Conservation (phyloP, 2,329 filamentous ascomycete species). For the Pyrenochaeta sp. region DNA sequence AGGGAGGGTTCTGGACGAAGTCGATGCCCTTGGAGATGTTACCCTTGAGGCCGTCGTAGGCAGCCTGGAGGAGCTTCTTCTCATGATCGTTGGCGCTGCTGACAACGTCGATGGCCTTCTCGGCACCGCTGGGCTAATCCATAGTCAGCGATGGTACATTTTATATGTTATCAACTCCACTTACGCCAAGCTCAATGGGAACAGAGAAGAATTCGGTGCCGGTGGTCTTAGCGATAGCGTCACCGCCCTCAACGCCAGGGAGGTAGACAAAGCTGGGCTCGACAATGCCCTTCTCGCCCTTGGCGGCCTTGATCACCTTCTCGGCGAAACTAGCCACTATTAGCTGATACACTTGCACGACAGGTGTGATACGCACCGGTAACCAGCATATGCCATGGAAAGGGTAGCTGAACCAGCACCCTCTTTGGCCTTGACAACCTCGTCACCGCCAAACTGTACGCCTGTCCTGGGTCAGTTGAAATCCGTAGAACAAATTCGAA, state of each 20-base stretch:
- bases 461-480: constrained; percentile 51
- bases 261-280: constrained; percentile 98
- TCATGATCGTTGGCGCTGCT: constrained; percentile 82
- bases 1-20: constrained; percentile 84
- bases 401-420: constrained; percentile 89
- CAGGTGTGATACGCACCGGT: constrained; percentile 67
- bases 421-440: constrained; percentile 95
- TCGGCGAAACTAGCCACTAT: constrained; percentile 77
- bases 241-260: constrained; percentile 85
- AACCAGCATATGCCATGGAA: constrained; percentile 96
- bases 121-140: constrained; percentile 77
- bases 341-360: constrained; percentile 5
- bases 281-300: constrained; percentile 90
- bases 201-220: constrained; percentile 95
- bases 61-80: constrained; percentile 82
- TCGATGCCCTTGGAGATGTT: constrained; percentile 95
- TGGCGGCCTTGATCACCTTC: constrained; percentile 86
- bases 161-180: constrained; percentile 48
- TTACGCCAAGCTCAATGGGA: constrained; percentile 92
- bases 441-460: constrained; percentile 97
- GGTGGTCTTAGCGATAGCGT: constrained; percentile 82
- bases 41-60: constrained; percentile 80
- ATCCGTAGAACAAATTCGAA: background rate
- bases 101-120: constrained; percentile 85
- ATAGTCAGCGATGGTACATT: constrained; percentile 21